Evolutionary conservation across 2,329 filamentous ascomycete genomes (phyloP).

Genomic region (Fusarium abutilonis): DNA sequence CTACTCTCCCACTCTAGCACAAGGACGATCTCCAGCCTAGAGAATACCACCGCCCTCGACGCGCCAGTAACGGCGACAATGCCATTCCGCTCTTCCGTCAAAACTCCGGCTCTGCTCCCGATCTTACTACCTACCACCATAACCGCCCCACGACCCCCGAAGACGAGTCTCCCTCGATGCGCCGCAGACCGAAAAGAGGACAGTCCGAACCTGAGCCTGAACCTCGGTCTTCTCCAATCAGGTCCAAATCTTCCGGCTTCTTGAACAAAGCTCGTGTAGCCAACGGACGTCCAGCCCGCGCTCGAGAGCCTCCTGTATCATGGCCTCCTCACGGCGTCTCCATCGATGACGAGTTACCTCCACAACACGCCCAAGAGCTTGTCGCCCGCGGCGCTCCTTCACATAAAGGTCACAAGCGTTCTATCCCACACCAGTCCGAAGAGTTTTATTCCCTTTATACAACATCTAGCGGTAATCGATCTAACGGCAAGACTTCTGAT

Average conservation of each 20-base stretch:
- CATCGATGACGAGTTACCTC: constrained; percentile 60
- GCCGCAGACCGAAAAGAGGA: constrained; percentile 56
- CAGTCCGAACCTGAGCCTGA: constrained; percentile 46
- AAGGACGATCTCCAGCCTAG: constrained; percentile 30
- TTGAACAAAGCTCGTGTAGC: constrained; percentile 28
- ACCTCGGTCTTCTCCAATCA: constrained; percentile 27
- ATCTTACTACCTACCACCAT: constrained; percentile 29
- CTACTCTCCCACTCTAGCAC: constrained; percentile 8
- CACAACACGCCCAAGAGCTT: constrained; percentile 65
- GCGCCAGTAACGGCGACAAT: constrained; percentile 33
- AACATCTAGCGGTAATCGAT: constrained; percentile 57
- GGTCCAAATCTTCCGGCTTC: constrained; percentile 28
- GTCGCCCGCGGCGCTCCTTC: constrained; percentile 67
- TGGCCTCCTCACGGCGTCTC: constrained; percentile 68
- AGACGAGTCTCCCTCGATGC: constrained; percentile 42
- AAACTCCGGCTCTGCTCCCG: constrained; percentile 53
- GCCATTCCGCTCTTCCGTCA: constrained; percentile 22
- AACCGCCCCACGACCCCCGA: constrained; percentile 34
- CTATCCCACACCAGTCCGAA: constrained; percentile 65
- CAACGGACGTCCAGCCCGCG: constrained; percentile 35
- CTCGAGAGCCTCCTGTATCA: constrained; percentile 54
- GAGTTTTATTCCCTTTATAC: constrained; percentile 66
- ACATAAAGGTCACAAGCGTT: constrained; percentile 64
- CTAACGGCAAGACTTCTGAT: constrained; percentile 51
- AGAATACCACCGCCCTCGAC: constrained; percentile 37